A percentile compares a stretch with the other conserved stretches of the same genome.
These are phyloP conservation scores for Uromyces viciae-fabae DNA, from an alignment of 1,284 basidiomycete genomes.

Conservation along the genomic window DNA sequence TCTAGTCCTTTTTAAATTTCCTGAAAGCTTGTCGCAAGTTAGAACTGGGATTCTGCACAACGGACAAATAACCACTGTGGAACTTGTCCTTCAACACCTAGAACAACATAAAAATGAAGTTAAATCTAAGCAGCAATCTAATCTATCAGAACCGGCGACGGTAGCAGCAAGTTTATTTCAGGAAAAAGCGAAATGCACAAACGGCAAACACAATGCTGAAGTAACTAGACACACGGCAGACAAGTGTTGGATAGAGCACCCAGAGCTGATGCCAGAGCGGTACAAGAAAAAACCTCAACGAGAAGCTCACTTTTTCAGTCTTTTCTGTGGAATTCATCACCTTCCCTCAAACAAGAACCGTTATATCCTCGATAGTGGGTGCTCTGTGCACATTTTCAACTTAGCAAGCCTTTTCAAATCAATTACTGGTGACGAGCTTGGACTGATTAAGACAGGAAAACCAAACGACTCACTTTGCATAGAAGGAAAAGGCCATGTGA, in stretches of 20 bases:
- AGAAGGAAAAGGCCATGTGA: neutral
- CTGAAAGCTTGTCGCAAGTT: neutral
- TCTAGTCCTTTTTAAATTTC: neutral
- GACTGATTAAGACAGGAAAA: neutral
- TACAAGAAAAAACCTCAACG: neutral
- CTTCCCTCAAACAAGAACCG: neutral
- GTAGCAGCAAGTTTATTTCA: neutral
- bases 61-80: neutral
- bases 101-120: neutral
- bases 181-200: neutral
- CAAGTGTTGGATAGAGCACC: neutral
- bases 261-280: neutral
- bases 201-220: neutral
- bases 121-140: neutral
- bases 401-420: neutral
- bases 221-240: neutral
- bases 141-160: neutral
- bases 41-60: neutral
- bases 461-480: neutral
- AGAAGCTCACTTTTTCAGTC: neutral
- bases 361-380: neutral
- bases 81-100: neutral
- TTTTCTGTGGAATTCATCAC: neutral
- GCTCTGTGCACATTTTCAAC: neutral
- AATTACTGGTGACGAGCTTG: neutral